A percentile compares a stretch with the other conserved stretches of the same genome.
These are phyloP conservation scores for Pythium vanterpoolii DNA, from an alignment of 352 stramenopile species.

Conservation along the genomic window DNA sequence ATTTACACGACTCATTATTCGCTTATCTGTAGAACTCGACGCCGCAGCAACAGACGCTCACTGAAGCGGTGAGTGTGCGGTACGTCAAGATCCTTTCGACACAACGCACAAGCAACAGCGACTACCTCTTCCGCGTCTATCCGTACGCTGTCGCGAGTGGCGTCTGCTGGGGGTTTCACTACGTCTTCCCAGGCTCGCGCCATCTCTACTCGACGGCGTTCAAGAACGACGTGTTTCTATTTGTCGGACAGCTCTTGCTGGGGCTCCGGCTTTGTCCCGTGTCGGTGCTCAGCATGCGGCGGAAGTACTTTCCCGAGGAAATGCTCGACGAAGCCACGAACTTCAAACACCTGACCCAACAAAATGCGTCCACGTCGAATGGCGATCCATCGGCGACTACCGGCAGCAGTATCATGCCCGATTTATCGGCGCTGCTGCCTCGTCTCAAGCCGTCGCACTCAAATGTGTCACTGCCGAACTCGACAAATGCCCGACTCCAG, in stretches of 20 bases:
- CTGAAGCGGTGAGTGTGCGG: constrained; percentile 62
- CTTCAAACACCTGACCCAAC: constrained; percentile 31
- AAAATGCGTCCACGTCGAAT: background rate
- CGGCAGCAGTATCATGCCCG: constrained; percentile 16
- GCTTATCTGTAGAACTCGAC: constrained; percentile 37
- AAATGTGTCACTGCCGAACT: background rate
- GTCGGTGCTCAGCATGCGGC: constrained; percentile 63
- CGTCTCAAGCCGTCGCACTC: constrained; percentile 20
- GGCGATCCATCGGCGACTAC: background rate
- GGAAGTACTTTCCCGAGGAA: constrained; percentile 75
- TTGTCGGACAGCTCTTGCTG: constrained; percentile 69
- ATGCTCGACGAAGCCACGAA: constrained; percentile 47
- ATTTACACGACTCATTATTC: background rate
- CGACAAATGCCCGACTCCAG: constrained; percentile 7
- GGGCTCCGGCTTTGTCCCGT: constrained; percentile 62
- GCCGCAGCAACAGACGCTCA: constrained; percentile 58
- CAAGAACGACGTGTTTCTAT: constrained; percentile 77
- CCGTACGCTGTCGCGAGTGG: constrained; percentile 79
- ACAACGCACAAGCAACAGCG: constrained; percentile 60
- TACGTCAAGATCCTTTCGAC: constrained; percentile 81
- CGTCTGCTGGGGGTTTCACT: constrained; percentile 85
- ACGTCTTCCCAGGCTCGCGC: constrained; percentile 83
- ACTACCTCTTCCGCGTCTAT: constrained; percentile 89
- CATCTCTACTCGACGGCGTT: constrained; percentile 83
- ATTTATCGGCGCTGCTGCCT: constrained; percentile 24